phyloP scores from a whole-genome alignment of 139 green algal genomes.

The Volvox africanus region DNA sequence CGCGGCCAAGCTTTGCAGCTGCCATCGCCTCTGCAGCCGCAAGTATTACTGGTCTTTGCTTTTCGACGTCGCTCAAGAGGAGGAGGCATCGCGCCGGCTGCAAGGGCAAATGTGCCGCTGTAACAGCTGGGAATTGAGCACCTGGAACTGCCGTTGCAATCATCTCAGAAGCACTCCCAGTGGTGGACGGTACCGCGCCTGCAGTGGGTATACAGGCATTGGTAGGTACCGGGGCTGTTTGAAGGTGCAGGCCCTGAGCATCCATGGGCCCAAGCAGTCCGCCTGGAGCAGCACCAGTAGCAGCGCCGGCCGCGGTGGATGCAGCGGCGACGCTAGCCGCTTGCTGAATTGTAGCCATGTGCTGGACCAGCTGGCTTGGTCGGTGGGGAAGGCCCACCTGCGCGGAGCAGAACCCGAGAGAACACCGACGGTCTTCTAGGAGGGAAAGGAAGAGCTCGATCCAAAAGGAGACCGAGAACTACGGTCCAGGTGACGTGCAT shows the following conservation, averaged over 20 bases:
- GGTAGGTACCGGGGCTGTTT: neutral
- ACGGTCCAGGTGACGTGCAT: neutral
- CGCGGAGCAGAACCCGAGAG: neutral
- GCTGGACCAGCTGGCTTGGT: neutral
- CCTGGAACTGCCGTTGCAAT: neutral
- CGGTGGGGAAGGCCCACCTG: conserved; percentile 17
- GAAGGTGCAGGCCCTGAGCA: neutral
- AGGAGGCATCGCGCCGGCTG: conserved; percentile 8
- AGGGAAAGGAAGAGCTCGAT: neutral
- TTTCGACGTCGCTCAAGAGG: neutral
- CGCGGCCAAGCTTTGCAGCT: neutral
- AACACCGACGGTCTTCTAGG: too few relatives aligned
- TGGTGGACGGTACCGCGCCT: neutral
- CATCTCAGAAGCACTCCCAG: neutral
- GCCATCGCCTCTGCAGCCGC: conserved; percentile 2
- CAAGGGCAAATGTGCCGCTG: neutral
- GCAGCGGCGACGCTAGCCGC: neutral
- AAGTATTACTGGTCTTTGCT: neutral
- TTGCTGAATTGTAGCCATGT: conserved; percentile 12
- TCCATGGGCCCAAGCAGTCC: neutral
- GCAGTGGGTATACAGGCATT: neutral
- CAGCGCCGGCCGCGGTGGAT: neutral
- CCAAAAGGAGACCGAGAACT: neutral
- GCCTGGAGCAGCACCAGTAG: too few relatives aligned
- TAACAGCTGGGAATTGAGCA: neutral